These are phyloP conservation scores for Galeopsis tetrahit DNA, from an alignment of 257 asterid genomes.

Conservation along the genomic window DNA sequence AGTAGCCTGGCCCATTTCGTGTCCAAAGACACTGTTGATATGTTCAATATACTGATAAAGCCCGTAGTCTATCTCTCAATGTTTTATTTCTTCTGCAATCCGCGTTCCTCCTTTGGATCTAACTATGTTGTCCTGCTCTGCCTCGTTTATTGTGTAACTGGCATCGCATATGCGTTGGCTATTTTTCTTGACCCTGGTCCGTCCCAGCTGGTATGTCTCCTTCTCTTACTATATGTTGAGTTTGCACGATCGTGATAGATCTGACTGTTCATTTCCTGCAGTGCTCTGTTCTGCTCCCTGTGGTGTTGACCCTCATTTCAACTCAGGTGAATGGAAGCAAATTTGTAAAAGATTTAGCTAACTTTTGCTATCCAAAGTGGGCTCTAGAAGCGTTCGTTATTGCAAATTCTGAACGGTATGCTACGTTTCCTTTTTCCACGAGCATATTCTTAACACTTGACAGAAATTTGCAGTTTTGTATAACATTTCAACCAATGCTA, in stretches of 20 bases:
- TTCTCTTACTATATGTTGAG: constrained; percentile 21
- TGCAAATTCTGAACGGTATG: constrained; percentile 79
- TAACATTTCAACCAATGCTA: too few relatives aligned
- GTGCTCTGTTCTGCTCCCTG: constrained; percentile 91
- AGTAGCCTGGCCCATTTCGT: constrained; percentile 91
- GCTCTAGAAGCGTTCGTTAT: constrained; percentile 91
- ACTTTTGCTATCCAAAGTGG: constrained; percentile 87
- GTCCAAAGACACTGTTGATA: constrained; percentile 88
- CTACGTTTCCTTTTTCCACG: not conserved
- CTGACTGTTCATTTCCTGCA: constrained; percentile 37
- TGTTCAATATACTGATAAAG: constrained; percentile 78
- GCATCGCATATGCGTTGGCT: constrained; percentile 81
- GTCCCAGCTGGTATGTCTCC: constrained; percentile 76
- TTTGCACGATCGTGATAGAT: not conserved
- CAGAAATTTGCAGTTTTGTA: not conserved
- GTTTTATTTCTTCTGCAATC: constrained; percentile 94
- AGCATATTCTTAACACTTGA: not conserved
- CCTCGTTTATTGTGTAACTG: constrained; percentile 92
- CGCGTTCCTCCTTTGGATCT: constrained; percentile 71
- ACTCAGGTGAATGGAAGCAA: constrained; percentile 55
- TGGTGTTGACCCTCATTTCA: constrained; percentile 84
- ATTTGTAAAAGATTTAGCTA: constrained; percentile 51
- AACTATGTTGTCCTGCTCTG: constrained; percentile 83
- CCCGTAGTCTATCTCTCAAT: constrained; percentile 91
- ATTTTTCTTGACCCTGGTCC: constrained; percentile 94